Evolutionary conservation across 2,329 filamentous ascomycete species (phyloP).

Genomic region (Pseudogymnoascus pannorum): DNA sequence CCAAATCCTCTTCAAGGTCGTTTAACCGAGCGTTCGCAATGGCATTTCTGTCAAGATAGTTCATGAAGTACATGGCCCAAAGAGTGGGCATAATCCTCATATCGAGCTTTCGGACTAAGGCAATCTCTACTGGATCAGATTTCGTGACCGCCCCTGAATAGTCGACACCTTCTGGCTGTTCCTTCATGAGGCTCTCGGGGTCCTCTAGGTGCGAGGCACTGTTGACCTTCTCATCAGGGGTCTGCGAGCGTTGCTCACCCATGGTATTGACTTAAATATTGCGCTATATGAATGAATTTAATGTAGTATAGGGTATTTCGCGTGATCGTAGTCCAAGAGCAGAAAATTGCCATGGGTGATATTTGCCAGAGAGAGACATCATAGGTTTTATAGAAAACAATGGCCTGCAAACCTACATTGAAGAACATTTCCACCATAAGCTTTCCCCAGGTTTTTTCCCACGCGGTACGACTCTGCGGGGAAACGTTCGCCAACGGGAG

Average conservation of each 20-base stretch:
- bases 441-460: background rate
- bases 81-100: conserved; percentile 35
- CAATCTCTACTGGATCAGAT: conserved; percentile 29
- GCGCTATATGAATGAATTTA: background rate
- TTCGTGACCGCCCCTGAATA: conserved; percentile 28
- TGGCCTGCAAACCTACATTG: background rate
- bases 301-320: background rate
- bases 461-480: background rate
- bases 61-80: conserved; percentile 36
- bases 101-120: conserved; percentile 33
- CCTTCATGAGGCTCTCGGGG: background rate
- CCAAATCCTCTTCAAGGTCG: conserved; percentile 45
- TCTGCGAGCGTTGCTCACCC: background rate
- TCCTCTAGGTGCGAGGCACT: conserved; percentile 10
- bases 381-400: background rate
- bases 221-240: conserved; percentile 9
- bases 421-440: background rate
- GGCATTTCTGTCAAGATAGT: conserved; percentile 44
- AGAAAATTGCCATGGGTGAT: background rate
- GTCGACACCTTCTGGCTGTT: conserved; percentile 5
- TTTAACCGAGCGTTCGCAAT: conserved; percentile 50
- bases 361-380: background rate
- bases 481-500: background rate
- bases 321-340: background rate
- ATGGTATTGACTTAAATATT: background rate